phyloP scores from a whole-genome alignment of 495 filamentous ascomycete genomes.

The Podospora pseudopauciseta region DNA sequence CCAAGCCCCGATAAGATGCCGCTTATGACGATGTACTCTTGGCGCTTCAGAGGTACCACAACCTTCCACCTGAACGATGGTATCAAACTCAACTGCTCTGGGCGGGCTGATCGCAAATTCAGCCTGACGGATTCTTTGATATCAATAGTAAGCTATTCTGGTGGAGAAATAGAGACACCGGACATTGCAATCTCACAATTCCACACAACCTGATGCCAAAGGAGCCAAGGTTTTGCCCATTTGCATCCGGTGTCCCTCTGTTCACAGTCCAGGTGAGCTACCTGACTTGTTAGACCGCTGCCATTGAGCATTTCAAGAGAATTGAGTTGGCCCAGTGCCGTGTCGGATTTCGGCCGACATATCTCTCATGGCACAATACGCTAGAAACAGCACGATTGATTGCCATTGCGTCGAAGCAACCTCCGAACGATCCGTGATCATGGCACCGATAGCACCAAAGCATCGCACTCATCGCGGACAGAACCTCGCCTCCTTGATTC shows the following conservation, averaged over 20 bases:
- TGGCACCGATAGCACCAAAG: not conserved
- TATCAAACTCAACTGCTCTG: not conserved
- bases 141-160: not conserved
- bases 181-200: not conserved
- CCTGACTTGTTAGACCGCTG: not conserved
- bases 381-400: not conserved
- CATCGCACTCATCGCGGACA: not conserved
- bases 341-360: not conserved
- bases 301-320: not conserved
- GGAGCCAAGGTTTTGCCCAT: not conserved
- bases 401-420: not conserved
- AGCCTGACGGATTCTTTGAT: constrained; percentile 6
- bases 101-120: constrained; percentile 10
- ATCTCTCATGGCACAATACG: not conserved
- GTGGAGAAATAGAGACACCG: not conserved
- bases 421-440: not conserved
- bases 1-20: constrained; percentile 19
- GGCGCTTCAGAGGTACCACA: constrained; percentile 16
- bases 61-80: not conserved
- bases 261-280: not conserved
- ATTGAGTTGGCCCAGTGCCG: not conserved
- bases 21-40: constrained; percentile 19
- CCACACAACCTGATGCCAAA: not conserved
- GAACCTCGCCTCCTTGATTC: constrained; percentile 6
- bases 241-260: not conserved